Evolutionary conservation across 176 grass and related monocot genomes (phyloP), one percentile per base, ranked within the genome.

Genomic region (Eleusine indica): DNA sequence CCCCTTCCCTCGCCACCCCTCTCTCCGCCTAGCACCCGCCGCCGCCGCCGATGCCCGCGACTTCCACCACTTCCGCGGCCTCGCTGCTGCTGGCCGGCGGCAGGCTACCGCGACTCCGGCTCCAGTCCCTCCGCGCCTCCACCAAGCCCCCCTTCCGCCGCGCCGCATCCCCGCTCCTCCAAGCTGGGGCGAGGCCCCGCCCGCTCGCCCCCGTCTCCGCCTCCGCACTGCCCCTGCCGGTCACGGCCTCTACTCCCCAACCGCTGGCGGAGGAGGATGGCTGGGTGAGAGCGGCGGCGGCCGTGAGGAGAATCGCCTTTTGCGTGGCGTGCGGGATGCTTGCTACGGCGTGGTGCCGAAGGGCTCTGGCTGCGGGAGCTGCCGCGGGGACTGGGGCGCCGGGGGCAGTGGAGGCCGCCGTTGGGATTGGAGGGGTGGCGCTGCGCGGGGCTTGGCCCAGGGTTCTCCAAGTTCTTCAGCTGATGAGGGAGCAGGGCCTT

Each of bases 401-500:
- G 49, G 87, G 84, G 47, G 69, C 86, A 7, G 87, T 76, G 40
- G 88, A 49, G 48, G 80, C 89, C 0, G 57, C 88, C 19, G 67
- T 52, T 30, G 76, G 71, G 76, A 70, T 90, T 2, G 73, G 80
- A 12, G 79, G 85, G 88, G 47, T 28, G 68, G 78, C 82, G 17
- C 13, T 99, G 63, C 73, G 84, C 16, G 78, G 71, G 47, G 48
- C 68, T 3, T 94, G 91, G 89, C 93, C 93, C 1, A 99, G 82
- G 66, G 79, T 96, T 54, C 41, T 90, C 44, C 88, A 86, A 74
- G 38, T 92, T 82, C 80, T 99, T 41, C 87, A 92, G 83, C 74
- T 99, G 38, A 80, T 99, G 1, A 96, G 77, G 80, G 91, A 96
- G 74, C 96, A 99, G 14, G 96, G 96, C 6, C 61, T 99, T 2